Evolutionary conservation across 441 rosid genomes (phyloP), one percentile per base, ranked within the genome.

Genomic region (Gossypium gossypioides): DNA sequence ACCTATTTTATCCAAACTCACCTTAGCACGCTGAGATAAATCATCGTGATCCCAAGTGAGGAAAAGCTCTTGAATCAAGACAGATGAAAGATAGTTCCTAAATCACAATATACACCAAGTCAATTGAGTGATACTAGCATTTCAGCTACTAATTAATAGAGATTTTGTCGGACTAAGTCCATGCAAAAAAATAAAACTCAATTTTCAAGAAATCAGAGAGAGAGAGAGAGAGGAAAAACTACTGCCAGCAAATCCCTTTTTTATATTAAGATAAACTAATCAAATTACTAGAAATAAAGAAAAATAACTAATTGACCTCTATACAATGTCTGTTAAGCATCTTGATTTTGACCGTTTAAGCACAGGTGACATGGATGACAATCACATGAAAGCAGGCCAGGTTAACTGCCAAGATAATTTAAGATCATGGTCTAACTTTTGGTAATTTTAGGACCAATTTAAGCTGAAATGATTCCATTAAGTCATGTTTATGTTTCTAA

Each of bases 41-140:
- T 96, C 99, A 78, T 93, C 98, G 75, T 96, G 99, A 82, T 96
- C 99, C 92, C 96, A 91, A 65, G 96, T 87, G 72, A 96, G 92
- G 83, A 96, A 96, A 81, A 96, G 83, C 84, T 96, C 99, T 83
- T 93, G 99, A 80, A 96, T 87, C 78, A 93, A 84, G 76, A 96
- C 90, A 37, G 98, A 96, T 29, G 99, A 89, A 74, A 96, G 93
- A 82, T 92, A 96, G 84, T 96, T 96, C 94, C 99, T 96, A 84
- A 84, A 89, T 70, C 72, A 88, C 24, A 74, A 80, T 25, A 79
- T 37, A 54, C 58, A 77, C 55, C 51, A 58, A 19, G 66, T 81
- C 73, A 81, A 73, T 44, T 75, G 72, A 76, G 42, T 32, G 42
- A 71, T 51, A 22, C 29, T 13, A 54, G 16, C 59, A 68, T 27